phyloP scores from a whole-genome alignment of 768 basidiomycete species.

The Galerina sulciceps region DNA sequence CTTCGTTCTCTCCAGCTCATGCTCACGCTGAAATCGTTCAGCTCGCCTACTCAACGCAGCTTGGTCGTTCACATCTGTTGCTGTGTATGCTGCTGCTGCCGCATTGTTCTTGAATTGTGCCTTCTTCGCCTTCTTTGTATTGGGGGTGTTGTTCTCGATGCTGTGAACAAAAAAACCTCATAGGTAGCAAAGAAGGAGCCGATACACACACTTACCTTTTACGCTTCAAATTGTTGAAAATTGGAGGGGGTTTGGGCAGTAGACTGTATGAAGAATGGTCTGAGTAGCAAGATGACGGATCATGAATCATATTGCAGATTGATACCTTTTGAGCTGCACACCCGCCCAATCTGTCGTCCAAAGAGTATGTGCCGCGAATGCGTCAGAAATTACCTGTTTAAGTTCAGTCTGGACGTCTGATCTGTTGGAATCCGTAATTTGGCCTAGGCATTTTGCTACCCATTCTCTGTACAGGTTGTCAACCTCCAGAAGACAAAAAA shows the following conservation, averaged over 20 bases:
- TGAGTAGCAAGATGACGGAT: slow-evolving; percentile 20
- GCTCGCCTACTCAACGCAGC: slow-evolving; percentile 78
- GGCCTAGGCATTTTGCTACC: slow-evolving; percentile 91
- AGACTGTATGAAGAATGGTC: slow-evolving; percentile 44
- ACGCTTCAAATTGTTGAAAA: slow-evolving; percentile 63
- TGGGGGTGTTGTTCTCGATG: slow-evolving; percentile 33
- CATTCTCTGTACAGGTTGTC: slow-evolving; percentile 67
- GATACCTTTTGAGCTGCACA: slow-evolving; percentile 85
- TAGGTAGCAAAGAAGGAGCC: slow-evolving; percentile 26
- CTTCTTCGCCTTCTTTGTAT: slow-evolving; percentile 68
- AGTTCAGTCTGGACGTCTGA: slow-evolving; percentile 90
- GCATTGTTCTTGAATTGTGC: slow-evolving; percentile 47
- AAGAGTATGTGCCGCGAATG: slow-evolving; percentile 81
- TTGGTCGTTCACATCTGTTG: slow-evolving; percentile 63
- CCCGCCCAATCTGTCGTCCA: slow-evolving; percentile 95
- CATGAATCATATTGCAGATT: slow-evolving; percentile 4
- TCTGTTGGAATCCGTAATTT: slow-evolving; percentile 89
- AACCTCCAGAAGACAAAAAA: background rate
- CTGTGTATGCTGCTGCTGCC: slow-evolving; percentile 35
- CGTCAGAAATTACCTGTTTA: slow-evolving; percentile 95
- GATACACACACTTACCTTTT: slow-evolving; percentile 56
- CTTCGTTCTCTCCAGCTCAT: slow-evolving; percentile 78
- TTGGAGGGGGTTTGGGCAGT: slow-evolving; percentile 58
- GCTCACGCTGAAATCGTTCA: slow-evolving; percentile 89
- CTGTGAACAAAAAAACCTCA: slow-evolving; percentile 22